A percentile compares a stretch with the other conserved stretches of the same genome.
These are phyloP conservation scores for Urtica urens DNA, from an alignment of 306 rosid species.

Conservation along the genomic window DNA sequence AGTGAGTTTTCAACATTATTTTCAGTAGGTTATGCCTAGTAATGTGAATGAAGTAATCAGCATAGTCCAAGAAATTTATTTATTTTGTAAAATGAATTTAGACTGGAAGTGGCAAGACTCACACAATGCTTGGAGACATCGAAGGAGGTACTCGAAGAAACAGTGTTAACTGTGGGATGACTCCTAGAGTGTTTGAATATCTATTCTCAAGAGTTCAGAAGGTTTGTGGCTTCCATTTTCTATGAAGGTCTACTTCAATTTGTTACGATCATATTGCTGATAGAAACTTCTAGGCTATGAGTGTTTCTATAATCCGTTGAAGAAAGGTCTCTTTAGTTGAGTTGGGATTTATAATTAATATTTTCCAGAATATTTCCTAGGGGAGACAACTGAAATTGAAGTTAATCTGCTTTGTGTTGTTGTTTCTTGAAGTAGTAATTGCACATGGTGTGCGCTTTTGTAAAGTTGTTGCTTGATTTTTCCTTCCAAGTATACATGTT, in stretches of 20 bases:
- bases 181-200: conserved; percentile 92
- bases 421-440: not conserved
- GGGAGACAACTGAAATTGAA: no score
- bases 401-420: not conserved
- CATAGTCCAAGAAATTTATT: not conserved
- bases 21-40: not conserved
- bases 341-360: no score
- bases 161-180: conserved; percentile 96
- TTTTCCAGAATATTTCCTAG: no score
- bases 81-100: conserved; percentile 21
- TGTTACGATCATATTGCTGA: no score
- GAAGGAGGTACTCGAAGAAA: conserved; percentile 96
- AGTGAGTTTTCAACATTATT: conserved; percentile 38
- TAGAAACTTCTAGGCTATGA: no score
- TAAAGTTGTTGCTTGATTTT: not conserved
- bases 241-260: no score
- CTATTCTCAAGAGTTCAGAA: conserved; percentile 87
- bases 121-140: conserved; percentile 98
- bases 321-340: no score
- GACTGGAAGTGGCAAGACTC: conserved; percentile 99
- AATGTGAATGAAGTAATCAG: not conserved
- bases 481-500: not conserved
- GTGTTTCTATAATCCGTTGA: no score
- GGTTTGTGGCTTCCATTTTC: conserved; percentile 31
- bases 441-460: not conserved